Percentiles rank a stretch among this genome's conserved stretches.
Conservation (phyloP, 208 protist genomes). For the Naegleria lovaniensis region DNA sequence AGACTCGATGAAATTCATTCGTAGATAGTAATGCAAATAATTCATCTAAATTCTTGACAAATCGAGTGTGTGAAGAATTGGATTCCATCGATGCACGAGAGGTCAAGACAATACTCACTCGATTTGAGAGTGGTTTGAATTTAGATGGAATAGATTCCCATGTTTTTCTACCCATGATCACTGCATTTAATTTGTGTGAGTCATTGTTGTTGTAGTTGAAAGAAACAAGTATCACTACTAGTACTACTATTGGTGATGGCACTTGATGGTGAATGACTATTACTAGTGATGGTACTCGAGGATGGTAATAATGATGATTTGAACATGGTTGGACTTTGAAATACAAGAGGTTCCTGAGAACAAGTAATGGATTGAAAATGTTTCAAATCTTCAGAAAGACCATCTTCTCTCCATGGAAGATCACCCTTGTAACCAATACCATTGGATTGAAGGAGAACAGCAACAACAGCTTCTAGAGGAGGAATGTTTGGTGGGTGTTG, state of each 20-base stretch:
- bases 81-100: constrained; percentile 24
- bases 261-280: background rate
- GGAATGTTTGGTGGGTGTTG: background rate
- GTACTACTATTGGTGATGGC: no score
- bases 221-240: no score
- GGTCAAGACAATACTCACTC: constrained; percentile 83
- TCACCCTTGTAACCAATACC: constrained; percentile 2
- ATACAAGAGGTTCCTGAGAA: background rate
- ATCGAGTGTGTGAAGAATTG: background rate
- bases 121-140: constrained; percentile 72
- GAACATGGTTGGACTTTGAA: background rate
- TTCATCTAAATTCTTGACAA: background rate
- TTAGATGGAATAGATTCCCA: constrained; percentile 84
- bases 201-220: background rate
- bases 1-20: background rate
- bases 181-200: constrained; percentile 60
- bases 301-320: background rate
- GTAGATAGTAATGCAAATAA: background rate
- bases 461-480: background rate
- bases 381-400: background rate
- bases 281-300: no score
- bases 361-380: background rate
- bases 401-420: background rate
- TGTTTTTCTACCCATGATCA: constrained; percentile 94
- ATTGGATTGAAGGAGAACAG: background rate